These are phyloP conservation scores for Fistulinella prunicolor DNA, from an alignment of 768 basidiomycete species.

Conservation along the genomic window DNA sequence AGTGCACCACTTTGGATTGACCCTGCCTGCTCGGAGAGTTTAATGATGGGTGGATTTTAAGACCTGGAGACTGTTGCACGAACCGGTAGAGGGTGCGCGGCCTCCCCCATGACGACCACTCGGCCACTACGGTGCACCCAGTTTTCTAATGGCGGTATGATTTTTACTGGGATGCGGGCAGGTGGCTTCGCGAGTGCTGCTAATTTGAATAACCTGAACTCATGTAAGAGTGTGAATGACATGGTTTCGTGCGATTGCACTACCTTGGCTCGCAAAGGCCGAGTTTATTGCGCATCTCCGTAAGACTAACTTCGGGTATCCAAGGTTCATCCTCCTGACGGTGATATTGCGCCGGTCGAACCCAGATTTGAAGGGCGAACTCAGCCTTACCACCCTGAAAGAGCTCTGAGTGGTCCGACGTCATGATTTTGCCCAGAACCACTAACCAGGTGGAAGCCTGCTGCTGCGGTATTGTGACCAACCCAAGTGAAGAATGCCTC, in stretches of 20 bases:
- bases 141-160: constrained; percentile 41
- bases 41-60: background rate
- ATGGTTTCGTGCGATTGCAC: background rate
- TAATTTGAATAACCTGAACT: constrained; percentile 37
- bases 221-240: background rate
- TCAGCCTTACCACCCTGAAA: constrained; percentile 40
- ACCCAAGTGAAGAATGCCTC: constrained; percentile 19
- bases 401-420: background rate
- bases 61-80: constrained; percentile 16
- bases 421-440: background rate
- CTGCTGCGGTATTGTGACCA: constrained; percentile 21
- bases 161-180: constrained; percentile 37
- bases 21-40: constrained; percentile 41
- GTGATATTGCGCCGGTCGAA: constrained; percentile 25
- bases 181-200: constrained; percentile 34
- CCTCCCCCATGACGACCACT: constrained; percentile 56
- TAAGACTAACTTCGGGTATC: constrained; percentile 33
- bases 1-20: constrained; percentile 50
- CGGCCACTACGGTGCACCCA: constrained; percentile 49
- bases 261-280: constrained; percentile 39
- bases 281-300: constrained; percentile 30
- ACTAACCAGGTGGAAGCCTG: constrained; percentile 25
- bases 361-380: constrained; percentile 29
- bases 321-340: constrained; percentile 31
- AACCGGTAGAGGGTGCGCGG: constrained; percentile 56